These are phyloP conservation scores for Cyclocybe aegerita DNA, from an alignment of 768 basidiomycete species.

Conservation along the genomic window DNA sequence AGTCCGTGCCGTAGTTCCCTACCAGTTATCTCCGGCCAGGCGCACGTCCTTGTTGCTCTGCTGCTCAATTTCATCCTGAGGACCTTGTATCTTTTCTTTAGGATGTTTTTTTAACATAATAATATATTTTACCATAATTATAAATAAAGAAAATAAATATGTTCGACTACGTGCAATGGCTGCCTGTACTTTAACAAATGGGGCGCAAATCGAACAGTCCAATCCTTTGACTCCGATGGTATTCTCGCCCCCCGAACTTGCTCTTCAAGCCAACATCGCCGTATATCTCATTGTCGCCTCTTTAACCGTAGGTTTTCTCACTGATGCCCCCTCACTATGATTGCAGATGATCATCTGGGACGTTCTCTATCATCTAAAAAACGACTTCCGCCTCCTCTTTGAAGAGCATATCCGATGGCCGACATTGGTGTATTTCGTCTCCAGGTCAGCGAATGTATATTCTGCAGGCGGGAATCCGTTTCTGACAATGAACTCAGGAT, in stretches of 20 bases:
- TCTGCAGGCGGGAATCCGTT: neutral
- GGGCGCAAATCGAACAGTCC: neutral
- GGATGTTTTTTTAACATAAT: no score
- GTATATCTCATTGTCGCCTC: slow-evolving; percentile 9
- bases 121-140: no score
- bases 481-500: neutral
- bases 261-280: slow-evolving; percentile 1
- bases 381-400: slow-evolving; percentile 9
- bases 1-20: no score
- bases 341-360: slow-evolving; percentile 15
- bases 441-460: slow-evolving; percentile 9
- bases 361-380: slow-evolving; percentile 8
- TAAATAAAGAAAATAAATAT: no score
- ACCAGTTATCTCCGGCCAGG: no score
- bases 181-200: slow-evolving; percentile 1
- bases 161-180: neutral
- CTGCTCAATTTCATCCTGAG: no score
- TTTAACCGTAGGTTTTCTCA: slow-evolving; percentile 12
- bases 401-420: slow-evolving; percentile 4
- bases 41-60: no score
- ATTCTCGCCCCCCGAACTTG: slow-evolving; percentile 5
- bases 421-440: slow-evolving; percentile 12
- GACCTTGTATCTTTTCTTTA: no score
- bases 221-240: slow-evolving; percentile 15
- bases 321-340: no score